These are phyloP conservation scores for Phialocephala sp. DNA, from an alignment of 2,329 filamentous ascomycete species.

Conservation along the genomic window DNA sequence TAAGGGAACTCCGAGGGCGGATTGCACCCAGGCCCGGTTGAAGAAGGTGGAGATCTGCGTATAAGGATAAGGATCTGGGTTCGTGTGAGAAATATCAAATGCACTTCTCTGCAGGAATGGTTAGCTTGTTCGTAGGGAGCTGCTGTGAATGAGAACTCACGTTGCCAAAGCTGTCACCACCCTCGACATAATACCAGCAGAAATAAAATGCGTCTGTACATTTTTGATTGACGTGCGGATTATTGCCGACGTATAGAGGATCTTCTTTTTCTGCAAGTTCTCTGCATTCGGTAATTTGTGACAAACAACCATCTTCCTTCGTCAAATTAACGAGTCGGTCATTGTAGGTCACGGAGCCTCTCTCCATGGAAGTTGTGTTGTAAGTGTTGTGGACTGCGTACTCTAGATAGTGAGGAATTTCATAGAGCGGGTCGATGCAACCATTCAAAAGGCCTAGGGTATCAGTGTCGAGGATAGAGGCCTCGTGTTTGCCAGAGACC, in stretches of 20 bases:
- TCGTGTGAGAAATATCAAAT: slow-evolving; percentile 42
- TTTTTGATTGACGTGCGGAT: background rate
- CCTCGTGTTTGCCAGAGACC: background rate
- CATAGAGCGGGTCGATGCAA: slow-evolving; percentile 65
- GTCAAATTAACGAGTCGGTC: background rate
- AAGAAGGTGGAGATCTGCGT: slow-evolving; percentile 25
- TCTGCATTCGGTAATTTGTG: background rate
- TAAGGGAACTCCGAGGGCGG: slow-evolving; percentile 63
- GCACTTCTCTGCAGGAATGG: background rate
- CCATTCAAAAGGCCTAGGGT: slow-evolving; percentile 73
- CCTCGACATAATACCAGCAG: no score
- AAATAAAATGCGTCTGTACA: background rate
- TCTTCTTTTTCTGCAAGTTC: background rate
- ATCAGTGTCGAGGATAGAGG: slow-evolving; percentile 46
- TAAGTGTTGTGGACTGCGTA: slow-evolving; percentile 51
- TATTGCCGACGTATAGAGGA: background rate
- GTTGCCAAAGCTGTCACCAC: no score
- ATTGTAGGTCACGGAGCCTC: background rate
- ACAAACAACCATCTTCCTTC: background rate
- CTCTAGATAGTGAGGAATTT: slow-evolving; percentile 45
- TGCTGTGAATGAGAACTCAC: background rate
- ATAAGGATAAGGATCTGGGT: slow-evolving; percentile 19
- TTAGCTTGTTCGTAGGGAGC: background rate
- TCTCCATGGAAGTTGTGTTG: slow-evolving; percentile 48
- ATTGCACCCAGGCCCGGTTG: slow-evolving; percentile 48